Percentiles rank a stretch among this genome's conserved stretches.
Conservation (phyloP, 2,329 filamentous ascomycete species). For the Metarhizium robertsii region DNA sequence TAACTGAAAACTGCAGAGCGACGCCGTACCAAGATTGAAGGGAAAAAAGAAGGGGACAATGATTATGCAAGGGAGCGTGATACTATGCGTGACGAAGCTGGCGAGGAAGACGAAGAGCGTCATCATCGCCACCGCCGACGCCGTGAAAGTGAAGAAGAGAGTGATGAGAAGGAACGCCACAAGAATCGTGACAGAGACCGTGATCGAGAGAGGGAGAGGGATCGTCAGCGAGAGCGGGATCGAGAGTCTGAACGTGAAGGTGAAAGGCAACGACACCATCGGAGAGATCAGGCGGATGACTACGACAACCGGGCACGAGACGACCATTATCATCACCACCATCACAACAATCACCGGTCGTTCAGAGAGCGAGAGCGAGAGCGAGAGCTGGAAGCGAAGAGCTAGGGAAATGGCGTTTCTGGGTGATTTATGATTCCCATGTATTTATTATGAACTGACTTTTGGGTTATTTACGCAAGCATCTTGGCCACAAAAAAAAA, state of each 20-base stretch:
- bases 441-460: background rate
- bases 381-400: slow-evolving; percentile 4
- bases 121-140: slow-evolving; percentile 20
- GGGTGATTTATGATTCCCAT: background rate
- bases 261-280: slow-evolving; percentile 12
- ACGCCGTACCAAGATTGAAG: slow-evolving; percentile 23
- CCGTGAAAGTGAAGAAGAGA: slow-evolving; percentile 17
- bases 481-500: too few relatives aligned
- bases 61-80: slow-evolving; percentile 18
- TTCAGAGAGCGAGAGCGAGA: slow-evolving; percentile 13
- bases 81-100: slow-evolving; percentile 14
- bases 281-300: slow-evolving; percentile 14
- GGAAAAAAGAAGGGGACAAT: slow-evolving; percentile 26
- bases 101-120: slow-evolving; percentile 15
- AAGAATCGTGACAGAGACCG: slow-evolving; percentile 2
- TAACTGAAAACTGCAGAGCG: slow-evolving; percentile 15
- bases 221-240: slow-evolving; percentile 3
- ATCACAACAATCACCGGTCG: slow-evolving; percentile 12
- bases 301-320: slow-evolving; percentile 9
- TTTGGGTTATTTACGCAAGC: background rate
- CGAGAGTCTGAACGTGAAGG: slow-evolving; percentile 8
- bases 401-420: background rate
- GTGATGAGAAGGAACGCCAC: background rate
- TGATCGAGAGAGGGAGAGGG: background rate
- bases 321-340: slow-evolving; percentile 4